Conservation (phyloP, 371 early-diverging fungal genomes). For the Rhizopus delemar region DNA sequence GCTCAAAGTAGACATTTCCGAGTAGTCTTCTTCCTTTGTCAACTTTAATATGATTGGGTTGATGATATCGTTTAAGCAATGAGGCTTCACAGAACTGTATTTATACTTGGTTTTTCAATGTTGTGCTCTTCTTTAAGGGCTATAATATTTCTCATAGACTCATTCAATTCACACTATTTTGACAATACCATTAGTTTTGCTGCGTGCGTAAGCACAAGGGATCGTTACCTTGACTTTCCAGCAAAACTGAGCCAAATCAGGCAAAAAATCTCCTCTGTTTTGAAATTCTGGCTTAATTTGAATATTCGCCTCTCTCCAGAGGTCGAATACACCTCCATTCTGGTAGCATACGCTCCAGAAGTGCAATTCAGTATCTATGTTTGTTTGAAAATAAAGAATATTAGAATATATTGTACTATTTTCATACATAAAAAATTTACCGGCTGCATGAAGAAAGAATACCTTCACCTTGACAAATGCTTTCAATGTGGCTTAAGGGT, state of each 20-base stretch:
- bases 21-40: slow-evolving; percentile 14
- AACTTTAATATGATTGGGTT: slow-evolving; percentile 17
- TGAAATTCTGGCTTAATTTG: slow-evolving; percentile 14
- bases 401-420: slow-evolving; percentile 3
- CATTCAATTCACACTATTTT: slow-evolving; percentile 12
- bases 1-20: slow-evolving; percentile 10
- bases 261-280: slow-evolving; percentile 13
- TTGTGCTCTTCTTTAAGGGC: slow-evolving; percentile 11
- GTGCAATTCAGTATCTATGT: slow-evolving; percentile 13
- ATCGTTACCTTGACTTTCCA: slow-evolving; percentile 13
- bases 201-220: slow-evolving; percentile 7
- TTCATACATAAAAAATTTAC: slow-evolving; percentile 10
- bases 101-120: slow-evolving; percentile 7
- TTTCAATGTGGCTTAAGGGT: slow-evolving; percentile 5
- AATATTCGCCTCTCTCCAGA: slow-evolving; percentile 13
- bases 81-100: slow-evolving; percentile 9
- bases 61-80: slow-evolving; percentile 4
- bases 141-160: slow-evolving; percentile 9
- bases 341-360: slow-evolving; percentile 12
- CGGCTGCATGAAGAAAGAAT: slow-evolving; percentile 14
- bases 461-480: slow-evolving; percentile 11
- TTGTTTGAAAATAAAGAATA: slow-evolving; percentile 7
- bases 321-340: slow-evolving; percentile 13
- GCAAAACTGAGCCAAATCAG: slow-evolving; percentile 13
- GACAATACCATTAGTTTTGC: slow-evolving; percentile 12